A percentile compares a stretch with the other conserved stretches of the same genome.
phyloP scores from a whole-genome alignment of 192 early-diverging fungal species.

The Allomyces macrogynus region DNA sequence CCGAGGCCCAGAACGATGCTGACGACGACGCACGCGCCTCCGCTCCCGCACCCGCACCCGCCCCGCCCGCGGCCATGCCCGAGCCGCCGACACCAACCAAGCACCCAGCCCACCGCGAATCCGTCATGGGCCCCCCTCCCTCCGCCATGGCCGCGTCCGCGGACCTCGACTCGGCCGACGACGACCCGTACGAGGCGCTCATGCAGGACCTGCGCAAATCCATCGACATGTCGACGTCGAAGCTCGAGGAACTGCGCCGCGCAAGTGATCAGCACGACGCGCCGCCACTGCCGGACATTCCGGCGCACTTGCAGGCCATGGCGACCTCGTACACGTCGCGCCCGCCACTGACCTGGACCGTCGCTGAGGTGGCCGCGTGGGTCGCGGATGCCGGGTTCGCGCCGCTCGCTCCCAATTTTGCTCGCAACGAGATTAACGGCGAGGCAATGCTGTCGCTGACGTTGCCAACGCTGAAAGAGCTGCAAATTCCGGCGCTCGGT shows the following conservation, averaged over 20 bases:
- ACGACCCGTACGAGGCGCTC: background rate
- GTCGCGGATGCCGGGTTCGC: slow-evolving; percentile 26
- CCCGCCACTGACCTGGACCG: slow-evolving; percentile 25
- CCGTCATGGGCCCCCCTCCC: background rate
- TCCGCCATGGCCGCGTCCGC: no score
- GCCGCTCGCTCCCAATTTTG: slow-evolving; percentile 20
- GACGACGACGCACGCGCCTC: no score
- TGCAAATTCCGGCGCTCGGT: slow-evolving; percentile 39
- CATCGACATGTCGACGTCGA: background rate
- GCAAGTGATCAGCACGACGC: background rate
- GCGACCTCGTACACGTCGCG: background rate
- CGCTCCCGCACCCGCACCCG: no score
- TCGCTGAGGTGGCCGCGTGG: slow-evolving; percentile 37
- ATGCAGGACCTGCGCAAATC: background rate
- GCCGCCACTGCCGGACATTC: background rate
- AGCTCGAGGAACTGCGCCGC: slow-evolving; percentile 1
- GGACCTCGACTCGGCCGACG: background rate
- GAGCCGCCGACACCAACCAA: background rate
- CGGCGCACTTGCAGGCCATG: background rate
- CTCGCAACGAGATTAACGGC: slow-evolving; percentile 43
- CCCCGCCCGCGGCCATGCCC: no score
- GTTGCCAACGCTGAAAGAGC: slow-evolving; percentile 39
- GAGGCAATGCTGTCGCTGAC: slow-evolving; percentile 35
- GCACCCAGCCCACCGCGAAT: background rate
- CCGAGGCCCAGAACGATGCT: no score